Conservation (phyloP, 2,329 filamentous ascomycete genomes). For the Sclerotinia spermophila region DNA sequence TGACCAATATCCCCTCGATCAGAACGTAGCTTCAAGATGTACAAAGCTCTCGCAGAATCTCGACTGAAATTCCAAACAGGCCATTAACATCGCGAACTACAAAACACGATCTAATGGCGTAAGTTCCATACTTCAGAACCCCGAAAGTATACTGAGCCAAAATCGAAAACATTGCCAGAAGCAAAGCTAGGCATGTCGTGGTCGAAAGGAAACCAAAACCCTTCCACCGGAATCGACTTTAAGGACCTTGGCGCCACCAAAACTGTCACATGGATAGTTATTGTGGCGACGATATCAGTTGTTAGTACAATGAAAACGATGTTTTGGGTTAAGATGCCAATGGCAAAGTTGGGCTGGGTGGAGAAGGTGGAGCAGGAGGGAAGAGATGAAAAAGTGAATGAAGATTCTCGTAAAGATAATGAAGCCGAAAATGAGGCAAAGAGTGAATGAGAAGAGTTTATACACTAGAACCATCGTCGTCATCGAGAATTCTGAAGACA, state of each 20-base stretch:
- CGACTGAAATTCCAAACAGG: no score
- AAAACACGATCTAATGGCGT: background rate
- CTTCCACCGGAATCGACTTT: background rate
- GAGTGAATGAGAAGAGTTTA: background rate
- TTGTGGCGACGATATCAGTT: conserved; percentile 13
- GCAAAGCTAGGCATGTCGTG: background rate
- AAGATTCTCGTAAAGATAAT: background rate
- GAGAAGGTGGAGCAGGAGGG: background rate
- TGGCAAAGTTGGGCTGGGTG: conserved; percentile 14
- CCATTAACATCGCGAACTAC: background rate
- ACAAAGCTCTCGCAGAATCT: background rate
- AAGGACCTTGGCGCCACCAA: conserved; percentile 22
- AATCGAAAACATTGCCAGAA: background rate
- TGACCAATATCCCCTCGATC: background rate
- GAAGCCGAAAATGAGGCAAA: background rate
- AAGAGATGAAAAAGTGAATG: background rate
- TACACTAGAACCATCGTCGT: background rate
- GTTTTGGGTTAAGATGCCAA: background rate
- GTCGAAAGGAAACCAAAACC: background rate
- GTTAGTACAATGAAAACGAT: conserved; percentile 20
- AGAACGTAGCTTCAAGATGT: background rate
- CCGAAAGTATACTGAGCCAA: background rate
- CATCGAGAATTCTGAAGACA: background rate
- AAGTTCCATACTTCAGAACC: background rate
- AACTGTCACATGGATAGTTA: conserved; percentile 21